Conservation (phyloP, 257 asterid species). For the Plantago ovata region DNA sequence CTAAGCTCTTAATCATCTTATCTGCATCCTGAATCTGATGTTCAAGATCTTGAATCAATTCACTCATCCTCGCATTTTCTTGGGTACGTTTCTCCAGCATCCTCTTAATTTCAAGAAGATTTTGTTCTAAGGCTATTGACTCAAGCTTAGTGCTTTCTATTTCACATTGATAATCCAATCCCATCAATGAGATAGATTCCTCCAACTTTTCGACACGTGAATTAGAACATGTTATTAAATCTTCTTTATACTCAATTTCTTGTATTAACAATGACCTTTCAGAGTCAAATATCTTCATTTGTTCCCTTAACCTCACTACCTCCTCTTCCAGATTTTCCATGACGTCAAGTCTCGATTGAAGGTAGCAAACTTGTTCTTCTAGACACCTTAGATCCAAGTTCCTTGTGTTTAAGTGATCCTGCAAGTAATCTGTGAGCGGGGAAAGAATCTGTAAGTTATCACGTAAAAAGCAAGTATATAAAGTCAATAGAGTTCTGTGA, state of each 20-base stretch:
- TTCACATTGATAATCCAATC: conserved; percentile 87
- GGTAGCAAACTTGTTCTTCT: conserved; percentile 46
- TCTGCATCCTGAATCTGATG: background rate
- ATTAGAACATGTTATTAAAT: conserved; percentile 36
- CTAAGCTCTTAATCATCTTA: conserved; percentile 4
- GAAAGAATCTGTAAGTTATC: conserved; percentile 25
- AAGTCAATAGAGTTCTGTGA: background rate
- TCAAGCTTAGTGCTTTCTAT: conserved; percentile 83
- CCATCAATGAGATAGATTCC: conserved; percentile 63
- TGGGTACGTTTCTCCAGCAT: conserved; percentile 46
- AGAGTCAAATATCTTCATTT: conserved; percentile 40
- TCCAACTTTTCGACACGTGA: conserved; percentile 52
- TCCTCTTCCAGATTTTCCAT: conserved; percentile 47
- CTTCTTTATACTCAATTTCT: conserved; percentile 55
- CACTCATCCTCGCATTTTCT: conserved; percentile 41
- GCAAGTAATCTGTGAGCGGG: conserved; percentile 84
- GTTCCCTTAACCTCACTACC: conserved; percentile 48
- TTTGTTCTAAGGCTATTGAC: conserved; percentile 53
- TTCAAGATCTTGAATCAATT: too few species aligned
- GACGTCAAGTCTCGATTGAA: conserved; percentile 42
- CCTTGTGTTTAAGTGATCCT: conserved; percentile 73
- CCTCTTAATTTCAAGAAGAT: conserved; percentile 45
- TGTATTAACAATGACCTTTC: conserved; percentile 43
- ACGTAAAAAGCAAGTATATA: conserved; percentile 20
- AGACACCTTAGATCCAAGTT: conserved; percentile 45